Evolutionary conservation across 2,329 filamentous ascomycete genomes (phyloP).

Genomic region (Colletotrichum agaves): DNA sequence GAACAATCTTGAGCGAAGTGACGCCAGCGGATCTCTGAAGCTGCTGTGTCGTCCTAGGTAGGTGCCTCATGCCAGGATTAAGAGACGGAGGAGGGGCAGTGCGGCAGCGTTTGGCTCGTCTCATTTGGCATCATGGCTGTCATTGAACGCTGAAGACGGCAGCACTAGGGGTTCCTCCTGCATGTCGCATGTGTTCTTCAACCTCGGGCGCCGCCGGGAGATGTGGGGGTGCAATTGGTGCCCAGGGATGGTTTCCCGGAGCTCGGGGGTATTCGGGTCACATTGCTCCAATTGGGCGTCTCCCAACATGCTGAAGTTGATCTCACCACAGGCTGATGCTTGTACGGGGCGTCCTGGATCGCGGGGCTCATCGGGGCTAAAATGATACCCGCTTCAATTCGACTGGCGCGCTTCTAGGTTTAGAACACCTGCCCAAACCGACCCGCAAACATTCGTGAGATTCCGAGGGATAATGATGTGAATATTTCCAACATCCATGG

Average conservation of each 20-base stretch:
- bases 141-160: conserved; percentile 30
- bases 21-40: conserved; percentile 22
- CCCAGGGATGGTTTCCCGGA: neutral
- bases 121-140: conserved; percentile 19
- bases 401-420: conserved; percentile 34
- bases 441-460: neutral
- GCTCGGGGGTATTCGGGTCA: conserved; percentile 33
- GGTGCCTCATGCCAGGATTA: neutral
- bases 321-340: conserved; percentile 15
- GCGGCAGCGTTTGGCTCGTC: conserved; percentile 6
- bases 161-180: conserved; percentile 12
- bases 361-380: conserved; percentile 28
- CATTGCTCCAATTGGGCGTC: conserved; percentile 21
- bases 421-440: conserved; percentile 7
- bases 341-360: conserved; percentile 27
- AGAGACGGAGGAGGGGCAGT: conserved; percentile 6
- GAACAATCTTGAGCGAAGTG: conserved; percentile 35
- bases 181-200: conserved; percentile 32
- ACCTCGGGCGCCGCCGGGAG: conserved; percentile 23
- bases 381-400: conserved; percentile 32
- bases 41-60: conserved; percentile 9
- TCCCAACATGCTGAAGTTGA: conserved; percentile 23
- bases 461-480: neutral
- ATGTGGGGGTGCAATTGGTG: conserved; percentile 20
- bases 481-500: neutral